phyloP scores from a whole-genome alignment of 148 eudicot genomes.

The Cornus suecica region DNA sequence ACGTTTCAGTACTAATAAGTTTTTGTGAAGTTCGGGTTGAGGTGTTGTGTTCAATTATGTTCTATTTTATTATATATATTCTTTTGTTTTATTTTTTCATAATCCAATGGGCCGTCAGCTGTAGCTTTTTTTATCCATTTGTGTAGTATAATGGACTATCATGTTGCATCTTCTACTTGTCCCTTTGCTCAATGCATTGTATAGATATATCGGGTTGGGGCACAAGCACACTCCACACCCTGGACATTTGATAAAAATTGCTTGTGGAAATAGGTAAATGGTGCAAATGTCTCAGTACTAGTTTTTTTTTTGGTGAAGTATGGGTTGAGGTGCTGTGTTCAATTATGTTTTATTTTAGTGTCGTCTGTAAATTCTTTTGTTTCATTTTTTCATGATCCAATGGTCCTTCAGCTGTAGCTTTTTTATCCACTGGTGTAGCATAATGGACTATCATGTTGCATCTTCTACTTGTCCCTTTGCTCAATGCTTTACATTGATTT shows the following conservation, averaged over 20 bases:
- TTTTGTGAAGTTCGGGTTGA: neutral
- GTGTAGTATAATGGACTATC: neutral
- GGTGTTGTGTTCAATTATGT: neutral
- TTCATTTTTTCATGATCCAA: too few species aligned
- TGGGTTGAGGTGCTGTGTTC: neutral
- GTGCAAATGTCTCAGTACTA: too few species aligned
- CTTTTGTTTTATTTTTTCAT: too few species aligned
- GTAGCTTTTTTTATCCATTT: neutral
- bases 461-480: neutral
- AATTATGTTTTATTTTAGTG: too few species aligned
- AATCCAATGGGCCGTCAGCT: neutral
- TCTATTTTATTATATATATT: too few species aligned
- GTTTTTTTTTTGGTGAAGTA: too few species aligned
- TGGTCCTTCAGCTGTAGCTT: neutral
- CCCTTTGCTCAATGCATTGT: neutral
- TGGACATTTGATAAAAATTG: too few species aligned
- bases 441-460: neutral
- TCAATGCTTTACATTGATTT: neutral
- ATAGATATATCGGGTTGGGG: too few species aligned
- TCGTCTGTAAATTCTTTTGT: too few species aligned
- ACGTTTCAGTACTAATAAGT: neutral
- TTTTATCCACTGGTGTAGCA: neutral
- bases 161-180: neutral
- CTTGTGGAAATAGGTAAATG: too few species aligned
- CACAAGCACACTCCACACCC: too few species aligned